Evolutionary conservation across 2,329 filamentous ascomycete genomes (phyloP).

Genomic region (Tolypocladium guangdongense): DNA sequence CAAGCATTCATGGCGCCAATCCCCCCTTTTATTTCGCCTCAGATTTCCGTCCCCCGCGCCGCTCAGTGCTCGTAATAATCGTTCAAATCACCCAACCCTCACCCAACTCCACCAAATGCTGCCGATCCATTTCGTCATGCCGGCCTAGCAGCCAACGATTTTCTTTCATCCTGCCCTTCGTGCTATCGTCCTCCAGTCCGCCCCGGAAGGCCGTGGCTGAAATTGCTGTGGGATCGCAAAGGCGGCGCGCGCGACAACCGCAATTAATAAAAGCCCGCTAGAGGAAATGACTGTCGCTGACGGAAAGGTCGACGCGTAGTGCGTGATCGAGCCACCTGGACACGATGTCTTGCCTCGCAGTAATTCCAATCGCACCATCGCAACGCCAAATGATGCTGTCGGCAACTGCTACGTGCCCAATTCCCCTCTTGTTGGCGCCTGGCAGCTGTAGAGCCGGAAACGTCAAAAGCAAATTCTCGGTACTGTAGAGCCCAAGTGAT

Average conservation of each 20-base stretch:
- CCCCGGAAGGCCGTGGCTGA: not conserved
- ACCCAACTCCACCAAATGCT: constrained; percentile 1
- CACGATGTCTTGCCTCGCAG: not conserved
- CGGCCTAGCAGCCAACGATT: not conserved
- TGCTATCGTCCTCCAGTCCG: not conserved
- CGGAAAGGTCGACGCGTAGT: not conserved
- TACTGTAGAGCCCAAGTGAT: constrained; percentile 19
- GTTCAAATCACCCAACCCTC: not conserved
- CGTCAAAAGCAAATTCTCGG: constrained; percentile 7
- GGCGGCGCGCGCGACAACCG: not conserved
- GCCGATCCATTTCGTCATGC: constrained; percentile 1
- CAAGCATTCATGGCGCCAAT: not conserved
- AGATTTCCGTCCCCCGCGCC: not conserved
- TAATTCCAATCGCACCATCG: not conserved
- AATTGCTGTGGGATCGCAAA: not conserved
- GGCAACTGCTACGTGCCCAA: not conserved
- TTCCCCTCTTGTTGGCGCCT: not conserved
- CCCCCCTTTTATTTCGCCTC: not conserved
- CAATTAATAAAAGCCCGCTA: not conserved
- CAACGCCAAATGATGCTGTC: not conserved
- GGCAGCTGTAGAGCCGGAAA: not conserved
- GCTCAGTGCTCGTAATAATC: not conserved
- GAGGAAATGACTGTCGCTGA: not conserved
- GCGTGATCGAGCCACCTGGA: not conserved
- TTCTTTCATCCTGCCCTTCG: not conserved